Conservation (phyloP, 2,329 filamentous ascomycete genomes). For the Xylaria sp. region DNA sequence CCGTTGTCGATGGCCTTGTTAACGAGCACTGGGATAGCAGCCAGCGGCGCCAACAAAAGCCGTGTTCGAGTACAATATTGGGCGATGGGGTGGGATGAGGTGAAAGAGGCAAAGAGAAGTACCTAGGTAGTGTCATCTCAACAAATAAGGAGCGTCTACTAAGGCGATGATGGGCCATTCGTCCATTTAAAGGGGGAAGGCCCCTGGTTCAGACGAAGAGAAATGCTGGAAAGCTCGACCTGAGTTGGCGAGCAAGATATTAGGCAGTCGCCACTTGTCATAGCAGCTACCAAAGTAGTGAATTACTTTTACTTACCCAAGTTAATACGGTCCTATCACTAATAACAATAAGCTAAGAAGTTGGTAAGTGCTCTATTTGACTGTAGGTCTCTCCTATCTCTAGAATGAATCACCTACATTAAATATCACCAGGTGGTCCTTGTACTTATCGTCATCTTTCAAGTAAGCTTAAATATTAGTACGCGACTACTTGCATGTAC, state of each 20-base stretch:
- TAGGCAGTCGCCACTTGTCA: not conserved
- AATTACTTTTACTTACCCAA: too few relatives aligned
- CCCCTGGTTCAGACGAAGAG: conserved; percentile 10
- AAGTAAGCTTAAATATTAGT: not conserved
- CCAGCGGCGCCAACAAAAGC: conserved; percentile 33
- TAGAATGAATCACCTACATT: not conserved
- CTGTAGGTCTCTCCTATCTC: too few relatives aligned
- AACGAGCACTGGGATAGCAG: conserved; percentile 34
- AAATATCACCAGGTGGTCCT: not conserved
- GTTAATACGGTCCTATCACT: not conserved
- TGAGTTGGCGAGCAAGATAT: not conserved
- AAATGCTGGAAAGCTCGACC: conserved; percentile 19
- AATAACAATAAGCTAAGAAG: not conserved
- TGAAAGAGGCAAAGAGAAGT: conserved; percentile 18
- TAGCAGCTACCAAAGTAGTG: conserved; percentile 13
- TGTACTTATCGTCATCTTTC: not conserved
- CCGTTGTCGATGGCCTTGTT: conserved; percentile 31
- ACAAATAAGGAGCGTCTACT: conserved; percentile 5
- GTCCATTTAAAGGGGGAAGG: conserved; percentile 19
- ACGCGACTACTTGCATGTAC: not conserved
- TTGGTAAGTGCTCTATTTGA: too few relatives aligned
- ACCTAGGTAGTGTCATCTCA: conserved; percentile 14
- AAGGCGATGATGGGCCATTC: not conserved
- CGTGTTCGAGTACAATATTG: conserved; percentile 33
- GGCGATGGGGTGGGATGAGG: conserved; percentile 19